Evolutionary conservation across 495 filamentous ascomycete species (phyloP), one percentile per base, ranked within the genome.

Genomic region (Podospora australis): DNA sequence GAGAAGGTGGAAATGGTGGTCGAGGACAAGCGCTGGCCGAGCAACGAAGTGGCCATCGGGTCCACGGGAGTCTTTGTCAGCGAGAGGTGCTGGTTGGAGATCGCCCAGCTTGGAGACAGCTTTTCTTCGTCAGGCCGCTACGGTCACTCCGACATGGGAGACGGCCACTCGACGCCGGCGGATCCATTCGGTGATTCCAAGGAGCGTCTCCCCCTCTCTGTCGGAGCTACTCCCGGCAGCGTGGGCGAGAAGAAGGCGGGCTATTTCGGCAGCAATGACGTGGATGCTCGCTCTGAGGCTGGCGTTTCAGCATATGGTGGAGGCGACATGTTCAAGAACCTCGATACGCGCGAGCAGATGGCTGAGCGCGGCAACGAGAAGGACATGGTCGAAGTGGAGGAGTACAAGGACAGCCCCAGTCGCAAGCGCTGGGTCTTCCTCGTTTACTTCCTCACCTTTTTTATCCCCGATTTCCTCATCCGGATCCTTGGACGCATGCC

Each of bases 241-340:
- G 86, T 84, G 50, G 81, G 78, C 44, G 88, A 95, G 52, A 86
- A 88, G 53, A 80, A 79, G 35, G 82, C 81, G 0, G 82, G 78
- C 16, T 95, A 94, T 60, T 95, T 96, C 56, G 84, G 87, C 32
- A 86, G 78, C 63, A 78, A 81, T 44, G 90, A 95, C 44, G 65
- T 90, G 32, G 92, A 98, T 59, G 72, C 82, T 2, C 82, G 88
- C 44, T 96, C 91, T 16, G 90, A 98, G 24, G 90, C 90, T 4
- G 91, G 88, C 3, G 87, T 75, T 1, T 95, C 87, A 11, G 90
- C 90, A 13, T 86, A 95, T 54, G 84, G 88, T 47, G 84, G 80
- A 40, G 91, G 92, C 13, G 90, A 98, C 61, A 95, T 98, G 91
- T 98, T 98, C 78, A 85, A 84, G 52, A 94, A 95, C 52, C 74